Conservation (phyloP, 1,284 basidiomycete species). For the Tylopilus sp. region DNA sequence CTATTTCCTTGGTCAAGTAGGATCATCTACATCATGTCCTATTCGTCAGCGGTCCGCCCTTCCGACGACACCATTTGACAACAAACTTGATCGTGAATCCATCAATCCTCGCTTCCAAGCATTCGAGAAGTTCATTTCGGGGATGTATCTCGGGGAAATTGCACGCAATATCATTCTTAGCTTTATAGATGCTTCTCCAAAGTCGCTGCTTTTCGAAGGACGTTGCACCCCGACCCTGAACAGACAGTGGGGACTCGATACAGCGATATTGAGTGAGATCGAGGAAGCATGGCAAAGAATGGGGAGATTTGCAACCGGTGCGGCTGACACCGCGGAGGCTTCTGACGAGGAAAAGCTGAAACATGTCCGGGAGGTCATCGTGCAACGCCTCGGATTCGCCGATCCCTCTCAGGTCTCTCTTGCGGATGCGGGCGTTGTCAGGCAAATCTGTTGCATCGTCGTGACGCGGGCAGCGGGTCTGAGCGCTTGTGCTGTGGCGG, state of each 20-base stretch:
- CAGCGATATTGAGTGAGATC: slow-evolving; percentile 86
- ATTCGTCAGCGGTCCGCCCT: slow-evolving; percentile 69
- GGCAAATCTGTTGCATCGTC: slow-evolving; percentile 76
- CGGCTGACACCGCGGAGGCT: background rate
- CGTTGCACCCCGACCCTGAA: slow-evolving; percentile 73
- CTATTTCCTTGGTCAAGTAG: background rate
- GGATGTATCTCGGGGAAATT: slow-evolving; percentile 98
- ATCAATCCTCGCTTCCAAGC: slow-evolving; percentile 94
- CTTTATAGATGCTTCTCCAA: slow-evolving; percentile 77
- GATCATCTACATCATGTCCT: slow-evolving; percentile 4
- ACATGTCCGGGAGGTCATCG: slow-evolving; percentile 55
- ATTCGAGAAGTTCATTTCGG: slow-evolving; percentile 98
- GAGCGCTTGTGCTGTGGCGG: slow-evolving; percentile 85
- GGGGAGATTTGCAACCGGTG: slow-evolving; percentile 21
- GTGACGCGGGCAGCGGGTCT: slow-evolving; percentile 80
- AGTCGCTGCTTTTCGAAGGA: slow-evolving; percentile 76
- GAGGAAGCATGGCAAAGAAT: slow-evolving; percentile 68
- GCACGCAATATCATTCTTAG: slow-evolving; percentile 82
- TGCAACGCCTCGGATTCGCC: slow-evolving; percentile 59
- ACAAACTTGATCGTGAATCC: slow-evolving; percentile 86
- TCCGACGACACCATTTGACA: slow-evolving; percentile 91
- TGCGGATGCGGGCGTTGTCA: slow-evolving; percentile 75
- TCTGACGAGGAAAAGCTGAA: slow-evolving; percentile 36
- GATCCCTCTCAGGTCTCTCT: slow-evolving; percentile 47
- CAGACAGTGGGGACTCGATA: slow-evolving; percentile 91